These are phyloP conservation scores for Cyclotella baltica DNA, from an alignment of 108 stramenopile species.

Conservation along the genomic window DNA sequence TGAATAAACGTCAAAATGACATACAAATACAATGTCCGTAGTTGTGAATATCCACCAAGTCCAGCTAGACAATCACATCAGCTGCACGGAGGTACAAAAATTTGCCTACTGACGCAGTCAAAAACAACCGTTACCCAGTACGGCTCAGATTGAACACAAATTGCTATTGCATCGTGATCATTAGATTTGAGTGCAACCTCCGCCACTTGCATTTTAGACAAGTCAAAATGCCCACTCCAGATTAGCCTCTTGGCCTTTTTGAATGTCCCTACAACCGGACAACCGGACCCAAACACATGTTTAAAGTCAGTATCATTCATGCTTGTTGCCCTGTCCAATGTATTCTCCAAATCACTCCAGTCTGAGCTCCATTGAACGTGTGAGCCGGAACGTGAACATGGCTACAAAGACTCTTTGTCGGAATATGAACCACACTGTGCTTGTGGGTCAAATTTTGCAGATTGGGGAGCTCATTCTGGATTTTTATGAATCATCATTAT, in stretches of 20 bases:
- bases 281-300: neutral
- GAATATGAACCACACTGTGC: neutral
- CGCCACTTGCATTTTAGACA: neutral
- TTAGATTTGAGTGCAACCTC: neutral
- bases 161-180: neutral
- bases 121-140: constrained; percentile 4
- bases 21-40: neutral
- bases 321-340: neutral
- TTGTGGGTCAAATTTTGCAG: neutral
- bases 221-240: neutral
- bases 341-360: neutral
- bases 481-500: neutral
- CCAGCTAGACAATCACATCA: constrained; percentile 3
- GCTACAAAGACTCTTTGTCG: neutral
- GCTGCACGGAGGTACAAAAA: constrained; percentile 2
- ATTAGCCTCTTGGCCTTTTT: neutral
- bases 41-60: neutral
- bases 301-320: neutral
- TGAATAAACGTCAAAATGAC: neutral
- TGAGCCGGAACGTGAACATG: neutral
- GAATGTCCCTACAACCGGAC: neutral
- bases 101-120: neutral
- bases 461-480: neutral
- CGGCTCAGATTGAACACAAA: neutral
- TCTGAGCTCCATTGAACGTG: neutral